Base-by-base conservation (phyloP, 345 rosid species). In the Iberis pinnata region DNA sequence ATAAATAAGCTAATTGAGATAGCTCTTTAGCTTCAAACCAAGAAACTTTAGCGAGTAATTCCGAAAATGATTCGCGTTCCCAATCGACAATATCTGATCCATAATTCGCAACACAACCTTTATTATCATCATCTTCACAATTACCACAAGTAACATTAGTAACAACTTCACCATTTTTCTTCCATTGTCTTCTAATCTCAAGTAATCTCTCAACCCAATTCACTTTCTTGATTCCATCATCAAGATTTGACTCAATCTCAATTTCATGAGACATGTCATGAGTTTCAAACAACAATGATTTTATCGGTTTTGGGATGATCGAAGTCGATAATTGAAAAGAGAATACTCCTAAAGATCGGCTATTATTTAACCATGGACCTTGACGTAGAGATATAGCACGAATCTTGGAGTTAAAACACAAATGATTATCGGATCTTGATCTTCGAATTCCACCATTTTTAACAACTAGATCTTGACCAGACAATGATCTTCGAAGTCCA, bases 121-220 rank as follows among this genome's bases (percentile, higher is more conserved):
- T 77, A 17, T 31, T 73, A 6, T 58, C 68, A 22, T 74, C 78
- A 17, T 31, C 74, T 7, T 58, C 68, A 22, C 70, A 66, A 38
- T 58, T 65, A 64, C 83, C 68, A 64, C 83, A 66, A 41, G 44
- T 61, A 5, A 62, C 51, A 7, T 43, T 19, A 31, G 68, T 69
- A 1, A 22, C 35, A 12, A 36, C 33, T 8, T 56, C 75, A 46
- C 49, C 72, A 6, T 69, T 61, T 12, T 58, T 70, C 67, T 62
- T 74, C 88, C 86, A 81, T 15, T 56, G 79, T 43, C 75, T 70
- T 43, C 83, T 75, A 18, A 87, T 74, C 70, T 90, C 84, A 45
- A 76, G 47, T 22, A 90, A 58, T 70, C 82, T 83, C 57, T 72
- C 80, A 37, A 90, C 71, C 98, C 98, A 90, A 52, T 87, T 84